Conservation (phyloP, 768 basidiomycete genomes). For the Suillus brevipes region DNA sequence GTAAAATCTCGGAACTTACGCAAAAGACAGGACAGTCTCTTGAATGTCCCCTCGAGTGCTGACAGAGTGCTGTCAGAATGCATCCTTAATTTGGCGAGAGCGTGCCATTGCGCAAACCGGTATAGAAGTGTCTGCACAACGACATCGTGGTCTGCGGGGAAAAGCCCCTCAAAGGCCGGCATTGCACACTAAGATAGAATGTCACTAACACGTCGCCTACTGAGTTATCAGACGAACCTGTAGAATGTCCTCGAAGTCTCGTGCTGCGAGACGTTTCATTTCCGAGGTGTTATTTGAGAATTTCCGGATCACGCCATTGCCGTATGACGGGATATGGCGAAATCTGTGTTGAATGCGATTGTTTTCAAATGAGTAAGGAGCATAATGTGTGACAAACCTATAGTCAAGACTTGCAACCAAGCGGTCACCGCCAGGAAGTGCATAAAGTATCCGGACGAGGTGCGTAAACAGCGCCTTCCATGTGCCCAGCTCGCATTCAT, state of each 20-base stretch:
- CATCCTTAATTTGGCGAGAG: not conserved
- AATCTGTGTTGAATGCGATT: too few relatives aligned
- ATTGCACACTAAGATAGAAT: not conserved
- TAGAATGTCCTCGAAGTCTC: conserved; percentile 44
- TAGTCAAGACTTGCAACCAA: conserved; percentile 24
- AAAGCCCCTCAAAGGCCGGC: not conserved
- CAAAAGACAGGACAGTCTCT: not conserved
- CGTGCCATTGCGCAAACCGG: not conserved
- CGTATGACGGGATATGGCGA: too few relatives aligned
- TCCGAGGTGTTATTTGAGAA: too few relatives aligned
- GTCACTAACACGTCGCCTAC: too few relatives aligned
- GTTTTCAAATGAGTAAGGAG: too few relatives aligned
- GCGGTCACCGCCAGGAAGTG: conserved; percentile 5
- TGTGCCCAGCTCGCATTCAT: too few relatives aligned
- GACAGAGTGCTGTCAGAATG: not conserved
- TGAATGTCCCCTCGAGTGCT: not conserved
- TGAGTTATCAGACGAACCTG: conserved; percentile 28
- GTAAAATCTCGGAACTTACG: not conserved
- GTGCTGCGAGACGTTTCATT: conserved; percentile 36
- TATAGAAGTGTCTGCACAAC: not conserved
- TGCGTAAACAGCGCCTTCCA: too few relatives aligned
- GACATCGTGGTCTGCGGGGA: not conserved
- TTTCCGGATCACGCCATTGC: too few relatives aligned
- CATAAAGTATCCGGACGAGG: conserved; percentile 22
- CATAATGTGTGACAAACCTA: too few relatives aligned